Base-by-base conservation (phyloP, 2,329 filamentous ascomycete species). In the Fusarium albidum region DNA sequence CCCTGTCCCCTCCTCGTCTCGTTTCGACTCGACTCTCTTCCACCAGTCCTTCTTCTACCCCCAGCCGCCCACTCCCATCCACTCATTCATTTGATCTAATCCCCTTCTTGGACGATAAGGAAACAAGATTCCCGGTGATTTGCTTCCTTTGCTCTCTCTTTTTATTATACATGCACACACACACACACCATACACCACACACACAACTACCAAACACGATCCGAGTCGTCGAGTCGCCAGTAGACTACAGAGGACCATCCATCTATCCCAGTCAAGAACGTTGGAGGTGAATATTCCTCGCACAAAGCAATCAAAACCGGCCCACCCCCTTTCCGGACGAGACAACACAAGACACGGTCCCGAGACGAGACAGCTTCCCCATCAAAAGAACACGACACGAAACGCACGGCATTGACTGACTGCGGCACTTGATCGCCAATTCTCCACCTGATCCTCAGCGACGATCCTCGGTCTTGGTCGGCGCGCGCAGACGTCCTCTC, bases 121-220 rank as follows among this genome's bases (percentile, higher is more conserved):
- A 67, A 61, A 55, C 55, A 59, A 59, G 41, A 60, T 56, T 67
- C 64, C 63, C 52, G 64, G 64, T 43, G 63, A 66, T 60, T 61
- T 61, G 43, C 59, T 64, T 64, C 54, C 55, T 62, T 35, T 53
- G 49, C 41, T 55, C 63, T 57, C 55, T 67, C 64, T 48, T 67
- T 61, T 67, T 64, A 55, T 57, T n/a, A n/a, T n/a, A n/a, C n/a
- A n/a, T n/a, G n/a, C n/a, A n/a, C n/a, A 57, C 48, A 48, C 44
- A 29, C 43, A 47, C 39, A 27, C 18, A 17, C 25, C 38, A 34
- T 14, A 49, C 28, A n/a, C n/a, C n/a, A n/a, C n/a, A n/a, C n/a
- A n/a, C n/a, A n/a, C n/a, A n/a, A 42, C n/a, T 13, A 39, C 38
- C 52, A 44, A 53, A 34, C 34, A 10, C 33, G 43, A 31, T n/a